Evolutionary conservation across 129 eudicot species (phyloP).

Genomic region (Calendula officinalis): DNA sequence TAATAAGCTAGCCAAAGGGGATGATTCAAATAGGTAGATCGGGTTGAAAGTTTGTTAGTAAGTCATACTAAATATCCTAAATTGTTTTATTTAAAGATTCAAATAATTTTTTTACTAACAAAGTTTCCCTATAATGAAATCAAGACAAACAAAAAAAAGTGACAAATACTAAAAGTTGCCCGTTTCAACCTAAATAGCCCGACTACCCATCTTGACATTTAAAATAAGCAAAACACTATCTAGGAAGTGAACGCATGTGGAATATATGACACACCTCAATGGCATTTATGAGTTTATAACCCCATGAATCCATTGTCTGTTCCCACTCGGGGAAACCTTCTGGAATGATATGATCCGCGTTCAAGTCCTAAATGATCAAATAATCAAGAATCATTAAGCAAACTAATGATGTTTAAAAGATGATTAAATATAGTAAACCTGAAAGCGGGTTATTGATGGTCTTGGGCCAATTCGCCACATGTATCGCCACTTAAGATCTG

Average conservation of each 20-base stretch:
- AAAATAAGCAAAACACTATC: background rate
- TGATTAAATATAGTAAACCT: conserved; percentile 35
- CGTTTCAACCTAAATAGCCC: too few relatives aligned
- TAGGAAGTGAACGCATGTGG: conserved; percentile 2
- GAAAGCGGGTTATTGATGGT: conserved; percentile 63
- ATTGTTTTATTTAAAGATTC: too few relatives aligned
- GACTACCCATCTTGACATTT: too few relatives aligned
- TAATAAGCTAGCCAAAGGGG: too few relatives aligned
- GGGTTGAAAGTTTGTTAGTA: conserved; percentile 10
- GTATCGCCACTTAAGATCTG: conserved; percentile 94
- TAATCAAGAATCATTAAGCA: conserved; percentile 2
- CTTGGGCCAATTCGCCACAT: conserved; percentile 95
- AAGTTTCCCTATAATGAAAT: too few relatives aligned
- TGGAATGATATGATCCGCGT: conserved; percentile 80
- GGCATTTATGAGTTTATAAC: conserved; percentile 69
- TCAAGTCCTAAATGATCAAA: conserved; percentile 48
- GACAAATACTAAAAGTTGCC: too few relatives aligned
- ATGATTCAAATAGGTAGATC: too few relatives aligned
- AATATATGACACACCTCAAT: conserved; percentile 53
- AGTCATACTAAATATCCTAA: too few relatives aligned
- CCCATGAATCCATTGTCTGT: conserved; percentile 86
- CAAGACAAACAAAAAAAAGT: too few relatives aligned
- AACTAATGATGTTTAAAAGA: background rate
- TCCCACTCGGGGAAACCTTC: conserved; percentile 85
- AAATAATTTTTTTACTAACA: too few relatives aligned